Evolutionary conservation across 371 early-diverging fungal genomes (phyloP).

Genomic region (Parasitella parasitica): DNA sequence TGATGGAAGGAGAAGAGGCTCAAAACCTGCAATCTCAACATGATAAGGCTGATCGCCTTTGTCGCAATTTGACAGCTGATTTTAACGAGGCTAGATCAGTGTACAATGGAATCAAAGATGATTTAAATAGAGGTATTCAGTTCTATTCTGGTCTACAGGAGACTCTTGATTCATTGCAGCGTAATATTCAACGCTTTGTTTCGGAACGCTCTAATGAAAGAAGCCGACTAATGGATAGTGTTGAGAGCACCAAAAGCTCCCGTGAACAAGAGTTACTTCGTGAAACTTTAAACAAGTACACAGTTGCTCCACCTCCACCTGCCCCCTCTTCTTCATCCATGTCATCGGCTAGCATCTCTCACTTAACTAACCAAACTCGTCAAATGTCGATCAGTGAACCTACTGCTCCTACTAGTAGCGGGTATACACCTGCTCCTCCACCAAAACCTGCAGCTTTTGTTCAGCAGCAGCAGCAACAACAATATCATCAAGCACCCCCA

Average conservation of each 20-base stretch:
- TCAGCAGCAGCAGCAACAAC: slow-evolving; percentile 5
- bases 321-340: slow-evolving; percentile 30
- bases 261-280: slow-evolving; percentile 72
- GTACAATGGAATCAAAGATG: slow-evolving; percentile 69
- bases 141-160: slow-evolving; percentile 78
- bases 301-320: slow-evolving; percentile 17
- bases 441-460: slow-evolving; percentile 20
- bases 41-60: slow-evolving; percentile 64
- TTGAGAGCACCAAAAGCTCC: slow-evolving; percentile 62
- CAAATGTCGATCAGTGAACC: slow-evolving; percentile 30
- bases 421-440: slow-evolving; percentile 26
- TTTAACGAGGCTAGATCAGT: slow-evolving; percentile 58
- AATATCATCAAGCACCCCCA: not conserved
- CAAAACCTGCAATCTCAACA: slow-evolving; percentile 65
- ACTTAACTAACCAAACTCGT: slow-evolving; percentile 33
- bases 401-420: slow-evolving; percentile 14
- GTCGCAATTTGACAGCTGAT: slow-evolving; percentile 57
- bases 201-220: slow-evolving; percentile 70
- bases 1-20: slow-evolving; percentile 77
- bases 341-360: slow-evolving; percentile 31
- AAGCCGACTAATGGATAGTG: slow-evolving; percentile 54
- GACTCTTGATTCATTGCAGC: slow-evolving; percentile 59
- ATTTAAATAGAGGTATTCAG: slow-evolving; percentile 69
- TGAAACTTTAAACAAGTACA: slow-evolving; percentile 62
- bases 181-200: slow-evolving; percentile 68